These are phyloP conservation scores for Paraconiothyrium sp. DNA, from an alignment of 2,329 filamentous ascomycete genomes.

Conservation along the genomic window DNA sequence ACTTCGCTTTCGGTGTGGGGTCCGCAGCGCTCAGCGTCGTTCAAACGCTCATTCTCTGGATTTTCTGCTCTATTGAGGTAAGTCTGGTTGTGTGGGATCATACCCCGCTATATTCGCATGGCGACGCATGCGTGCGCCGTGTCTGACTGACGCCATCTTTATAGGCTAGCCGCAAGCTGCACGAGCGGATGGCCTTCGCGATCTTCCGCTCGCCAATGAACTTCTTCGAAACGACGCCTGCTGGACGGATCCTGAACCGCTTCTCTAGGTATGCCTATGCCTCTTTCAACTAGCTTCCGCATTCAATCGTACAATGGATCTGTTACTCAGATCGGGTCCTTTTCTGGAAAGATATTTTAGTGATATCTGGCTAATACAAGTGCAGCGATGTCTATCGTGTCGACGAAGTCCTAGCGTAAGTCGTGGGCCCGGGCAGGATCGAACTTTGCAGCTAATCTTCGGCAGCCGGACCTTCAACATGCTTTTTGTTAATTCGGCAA, in stretches of 20 bases:
- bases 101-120: conserved; percentile 17
- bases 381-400: conserved; percentile 78
- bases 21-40: conserved; percentile 84
- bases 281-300: conserved; percentile 1
- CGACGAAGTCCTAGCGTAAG: conserved; percentile 85
- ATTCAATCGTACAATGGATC: conserved; percentile 4
- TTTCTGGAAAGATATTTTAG: not conserved
- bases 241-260: conserved; percentile 94
- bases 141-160: conserved; percentile 34
- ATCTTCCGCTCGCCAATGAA: conserved; percentile 99
- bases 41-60: conserved; percentile 96
- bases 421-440: conserved; percentile 23
- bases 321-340: not conserved
- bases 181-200: conserved; percentile 95
- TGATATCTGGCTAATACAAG: conserved; percentile 17
- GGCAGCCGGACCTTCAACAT: conserved; percentile 89
- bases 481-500: conserved; percentile 64
- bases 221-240: conserved; percentile 97
- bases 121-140: conserved; percentile 16
- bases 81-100: conserved; percentile 35
- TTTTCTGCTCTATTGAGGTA: conserved; percentile 98
- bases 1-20: conserved; percentile 93
- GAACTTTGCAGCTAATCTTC: conserved; percentile 35
- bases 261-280: conserved; percentile 78
- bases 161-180: conserved; percentile 90